Evolutionary conservation across 257 asterid species (phyloP), one percentile per base, ranked within the genome.

Genomic region (Nicotiana sylvestris): DNA sequence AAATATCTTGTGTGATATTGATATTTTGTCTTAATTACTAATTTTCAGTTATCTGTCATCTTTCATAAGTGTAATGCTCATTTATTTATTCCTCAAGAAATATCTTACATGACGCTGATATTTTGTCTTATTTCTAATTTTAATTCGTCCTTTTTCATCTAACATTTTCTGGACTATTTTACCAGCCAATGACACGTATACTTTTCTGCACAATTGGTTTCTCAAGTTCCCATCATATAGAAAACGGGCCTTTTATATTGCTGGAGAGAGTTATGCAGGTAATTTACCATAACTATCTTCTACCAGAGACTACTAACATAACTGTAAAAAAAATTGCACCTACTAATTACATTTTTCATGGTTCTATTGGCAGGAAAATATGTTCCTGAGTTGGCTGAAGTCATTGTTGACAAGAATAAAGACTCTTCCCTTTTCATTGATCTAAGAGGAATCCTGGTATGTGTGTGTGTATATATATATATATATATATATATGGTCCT

Each of bases 201-300:
- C 92, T 83, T 95, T 95, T 88, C 88, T 95, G 66, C 94, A 91
- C 81, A 89, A 88, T 65, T 95, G 98, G 99, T 89, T 92, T 86
- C 85, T 90, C 89, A 93, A 92, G 90, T 95, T 95, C 80, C 97
- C 99, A 58, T 90, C 90, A 55, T 95, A 91, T 72, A 92, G 90
- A 64, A 88, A 79, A 8, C 85, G 89, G 16, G 72, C 66, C 16
- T 92, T 95, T 86, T 95, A 88, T 82, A 90, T 95, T 25, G 97
- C 97, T 0, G 98, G 99, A 69, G 99, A 95, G 88, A 95, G 99
- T 86, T 93, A 93, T 46, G 99, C 99, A 85, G 98, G 98, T 92
- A 84, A 18, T 65, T 4, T 65, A 64, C 35, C 1, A 21, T 61
- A 61, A 61, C 2, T 1, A 4, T 62, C 67, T 39, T n/a, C 15